These are phyloP conservation scores for Dryadomyces quercus-mongolicae DNA, from an alignment of 2,329 filamentous ascomycete species.

Conservation along the genomic window DNA sequence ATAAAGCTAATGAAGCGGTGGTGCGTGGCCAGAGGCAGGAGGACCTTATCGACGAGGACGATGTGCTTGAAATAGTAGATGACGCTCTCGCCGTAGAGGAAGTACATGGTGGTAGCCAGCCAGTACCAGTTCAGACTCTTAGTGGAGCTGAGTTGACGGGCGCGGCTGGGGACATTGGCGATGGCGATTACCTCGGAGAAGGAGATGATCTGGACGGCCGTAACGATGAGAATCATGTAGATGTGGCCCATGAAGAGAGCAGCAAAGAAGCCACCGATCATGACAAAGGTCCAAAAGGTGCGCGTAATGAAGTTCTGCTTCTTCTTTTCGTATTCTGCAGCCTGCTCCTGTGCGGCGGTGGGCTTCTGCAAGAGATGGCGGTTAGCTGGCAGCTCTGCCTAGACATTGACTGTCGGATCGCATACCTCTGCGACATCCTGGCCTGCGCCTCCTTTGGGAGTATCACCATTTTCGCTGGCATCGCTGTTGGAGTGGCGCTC, in stretches of 20 bases:
- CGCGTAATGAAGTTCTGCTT: slow-evolving; percentile 95
- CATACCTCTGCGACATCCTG: slow-evolving; percentile 26
- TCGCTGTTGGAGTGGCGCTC: slow-evolving; percentile 60
- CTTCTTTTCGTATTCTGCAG: slow-evolving; percentile 87
- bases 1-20: slow-evolving; percentile 98
- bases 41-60: slow-evolving; percentile 82
- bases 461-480: slow-evolving; percentile 17
- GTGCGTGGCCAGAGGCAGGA: slow-evolving; percentile 89
- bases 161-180: slow-evolving; percentile 83
- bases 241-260: slow-evolving; percentile 93
- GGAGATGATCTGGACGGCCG: slow-evolving; percentile 86
- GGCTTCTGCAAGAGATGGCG: slow-evolving; percentile 25
- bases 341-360: slow-evolving; percentile 26
- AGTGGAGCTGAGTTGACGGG: slow-evolving; percentile 81
- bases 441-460: slow-evolving; percentile 17
- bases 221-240: slow-evolving; percentile 90
- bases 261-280: slow-evolving; percentile 88
- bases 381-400: no score
- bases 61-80: slow-evolving; percentile 99
- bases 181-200: slow-evolving; percentile 99
- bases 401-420: no score
- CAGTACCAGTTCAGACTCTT: slow-evolving; percentile 99
- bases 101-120: slow-evolving; percentile 98
- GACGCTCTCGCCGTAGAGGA: slow-evolving; percentile 94
- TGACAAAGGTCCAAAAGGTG: slow-evolving; percentile 95